Evolutionary conservation across 2,329 filamentous ascomycete genomes (phyloP).

Genomic region (Domatiomyces catenatus): DNA sequence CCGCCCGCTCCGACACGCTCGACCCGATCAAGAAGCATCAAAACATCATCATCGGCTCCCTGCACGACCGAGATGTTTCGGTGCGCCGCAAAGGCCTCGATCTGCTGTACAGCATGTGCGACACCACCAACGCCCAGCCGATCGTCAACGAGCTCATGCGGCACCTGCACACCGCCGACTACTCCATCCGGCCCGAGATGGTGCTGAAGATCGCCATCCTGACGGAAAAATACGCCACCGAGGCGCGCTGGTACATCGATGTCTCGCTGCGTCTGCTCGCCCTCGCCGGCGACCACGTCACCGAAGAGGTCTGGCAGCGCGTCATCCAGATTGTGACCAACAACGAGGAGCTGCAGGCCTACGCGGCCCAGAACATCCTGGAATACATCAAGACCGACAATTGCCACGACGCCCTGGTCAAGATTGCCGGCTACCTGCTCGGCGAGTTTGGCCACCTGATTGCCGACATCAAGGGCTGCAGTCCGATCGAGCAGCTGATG

Average conservation of each 20-base stretch:
- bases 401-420: constrained; percentile 92
- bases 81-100: constrained; percentile 91
- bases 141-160: constrained; percentile 89
- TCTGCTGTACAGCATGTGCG: constrained; percentile 98
- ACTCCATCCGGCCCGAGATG: constrained; percentile 97
- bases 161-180: constrained; percentile 91
- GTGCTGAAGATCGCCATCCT: constrained; percentile 96
- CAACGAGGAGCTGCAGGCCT: constrained; percentile 94
- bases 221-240: constrained; percentile 95
- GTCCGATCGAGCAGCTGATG: constrained; percentile 92
- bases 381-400: constrained; percentile 85
- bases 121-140: constrained; percentile 78
- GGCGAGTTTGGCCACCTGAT: constrained; percentile 96
- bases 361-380: constrained; percentile 83
- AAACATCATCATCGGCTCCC: constrained; percentile 81
- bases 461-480: constrained; percentile 79
- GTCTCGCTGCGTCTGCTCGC: constrained; percentile 88
- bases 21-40: constrained; percentile 98
- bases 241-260: constrained; percentile 98
- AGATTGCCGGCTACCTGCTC: constrained; percentile 90
- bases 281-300: constrained; percentile 95
- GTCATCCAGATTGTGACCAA: constrained; percentile 98
- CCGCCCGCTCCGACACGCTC: constrained; percentile 79
- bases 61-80: constrained; percentile 92
- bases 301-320: constrained; percentile 96